phyloP scores from a whole-genome alignment of 2,329 filamentous ascomycete species.

The Gyromitra esculenta region DNA sequence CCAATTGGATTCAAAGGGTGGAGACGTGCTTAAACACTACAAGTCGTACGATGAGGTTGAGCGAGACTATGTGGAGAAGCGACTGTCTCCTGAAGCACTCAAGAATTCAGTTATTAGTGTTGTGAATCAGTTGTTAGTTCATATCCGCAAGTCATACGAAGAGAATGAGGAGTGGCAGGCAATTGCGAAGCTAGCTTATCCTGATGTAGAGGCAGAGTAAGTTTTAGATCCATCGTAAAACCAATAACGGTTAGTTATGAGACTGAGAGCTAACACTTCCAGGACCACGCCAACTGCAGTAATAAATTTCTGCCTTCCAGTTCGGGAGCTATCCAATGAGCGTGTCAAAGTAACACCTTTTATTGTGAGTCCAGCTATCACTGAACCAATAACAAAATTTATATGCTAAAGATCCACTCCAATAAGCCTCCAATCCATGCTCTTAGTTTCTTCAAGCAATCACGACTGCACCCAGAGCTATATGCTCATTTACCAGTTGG shows the following conservation, averaged over 20 bases:
- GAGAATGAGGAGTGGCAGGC: conserved; percentile 35
- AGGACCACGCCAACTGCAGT: too few relatives aligned
- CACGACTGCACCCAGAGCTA: conserved; percentile 49
- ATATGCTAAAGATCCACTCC: too few relatives aligned
- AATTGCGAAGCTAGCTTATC: not conserved
- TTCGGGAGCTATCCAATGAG: too few relatives aligned
- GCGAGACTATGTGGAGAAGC: conserved; percentile 25
- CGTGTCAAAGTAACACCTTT: too few relatives aligned
- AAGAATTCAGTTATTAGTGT: conserved; percentile 26
- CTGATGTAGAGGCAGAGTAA: too few relatives aligned
- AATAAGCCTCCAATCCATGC: too few relatives aligned
- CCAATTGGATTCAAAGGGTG: conserved; percentile 21
- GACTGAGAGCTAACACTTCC: not conserved
- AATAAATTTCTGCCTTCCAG: too few relatives aligned
- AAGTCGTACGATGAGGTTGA: conserved; percentile 47
- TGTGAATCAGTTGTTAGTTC: conserved; percentile 36
- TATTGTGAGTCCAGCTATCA: too few relatives aligned
- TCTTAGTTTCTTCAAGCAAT: too few relatives aligned
- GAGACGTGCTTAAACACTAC: conserved; percentile 20
- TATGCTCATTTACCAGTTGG: conserved; percentile 55
- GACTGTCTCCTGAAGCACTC: conserved; percentile 6
- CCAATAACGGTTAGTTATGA: not conserved
- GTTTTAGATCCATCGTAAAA: too few relatives aligned
- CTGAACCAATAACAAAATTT: too few relatives aligned
- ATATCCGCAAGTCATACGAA: conserved; percentile 42